phyloP scores from a whole-genome alignment of 495 filamentous ascomycete species.

The Talaromyces borbonicus region DNA sequence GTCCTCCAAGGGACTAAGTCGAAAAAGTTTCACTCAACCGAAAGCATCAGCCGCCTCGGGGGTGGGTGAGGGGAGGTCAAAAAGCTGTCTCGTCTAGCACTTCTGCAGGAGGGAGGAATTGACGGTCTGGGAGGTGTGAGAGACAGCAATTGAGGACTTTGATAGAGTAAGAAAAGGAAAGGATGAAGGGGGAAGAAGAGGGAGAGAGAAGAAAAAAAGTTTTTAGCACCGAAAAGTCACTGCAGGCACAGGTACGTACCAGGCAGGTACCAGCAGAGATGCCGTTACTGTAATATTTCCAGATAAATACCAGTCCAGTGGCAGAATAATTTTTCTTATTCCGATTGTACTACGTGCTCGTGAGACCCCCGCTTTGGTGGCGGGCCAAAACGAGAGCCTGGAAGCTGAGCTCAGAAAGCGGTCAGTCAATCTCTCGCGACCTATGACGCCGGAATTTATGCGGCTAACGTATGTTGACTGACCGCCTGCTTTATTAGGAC shows the following conservation, averaged over 20 bases:
- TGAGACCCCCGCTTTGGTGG: background rate
- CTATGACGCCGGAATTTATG: too few species aligned
- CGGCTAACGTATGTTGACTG: background rate
- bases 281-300: background rate
- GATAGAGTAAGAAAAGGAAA: background rate
- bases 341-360: too few species aligned
- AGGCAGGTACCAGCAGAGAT: slow-evolving; percentile 7
- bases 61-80: too few species aligned
- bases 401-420: background rate
- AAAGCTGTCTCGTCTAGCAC: background rate
- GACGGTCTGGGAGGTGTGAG: too few species aligned
- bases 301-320: background rate
- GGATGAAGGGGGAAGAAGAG: slow-evolving; percentile 10
- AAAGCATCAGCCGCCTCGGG: slow-evolving; percentile 36
- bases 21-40: slow-evolving; percentile 30
- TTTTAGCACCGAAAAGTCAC: background rate
- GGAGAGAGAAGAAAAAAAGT: slow-evolving; percentile 11
- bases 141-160: too few species aligned
- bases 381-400: too few species aligned
- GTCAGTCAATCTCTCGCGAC: background rate
- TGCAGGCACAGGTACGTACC: background rate
- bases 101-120: slow-evolving; percentile 8
- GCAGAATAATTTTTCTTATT: slow-evolving; percentile 1
- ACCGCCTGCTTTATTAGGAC: background rate
- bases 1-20: slow-evolving; percentile 10